These are phyloP conservation scores for Basipetospora chlamydospora DNA, from an alignment of 2,329 filamentous ascomycete genomes.

Conservation along the genomic window DNA sequence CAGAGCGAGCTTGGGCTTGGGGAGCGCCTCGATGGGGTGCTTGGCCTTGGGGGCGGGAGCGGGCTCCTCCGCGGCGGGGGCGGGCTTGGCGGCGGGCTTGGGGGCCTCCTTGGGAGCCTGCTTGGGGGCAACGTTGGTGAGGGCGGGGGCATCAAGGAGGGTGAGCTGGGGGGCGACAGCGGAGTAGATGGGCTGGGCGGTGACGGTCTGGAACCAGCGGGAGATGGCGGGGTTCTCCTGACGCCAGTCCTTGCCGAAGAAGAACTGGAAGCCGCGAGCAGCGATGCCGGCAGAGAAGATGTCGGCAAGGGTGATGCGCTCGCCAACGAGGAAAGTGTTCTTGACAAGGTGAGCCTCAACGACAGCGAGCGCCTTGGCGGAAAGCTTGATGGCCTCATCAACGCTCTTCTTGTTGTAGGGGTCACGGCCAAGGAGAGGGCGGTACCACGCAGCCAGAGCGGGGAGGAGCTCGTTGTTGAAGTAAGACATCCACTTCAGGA, in stretches of 20 bases:
- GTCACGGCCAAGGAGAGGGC: constrained; percentile 65
- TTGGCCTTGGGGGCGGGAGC: constrained; percentile 71
- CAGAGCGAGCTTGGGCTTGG: constrained; percentile 64
- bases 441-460: constrained; percentile 65
- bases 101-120: constrained; percentile 19
- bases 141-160: constrained; percentile 72
- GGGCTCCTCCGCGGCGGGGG: constrained; percentile 24
- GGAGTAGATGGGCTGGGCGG: constrained; percentile 84
- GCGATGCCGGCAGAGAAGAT: constrained; percentile 70
- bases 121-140: constrained; percentile 54
- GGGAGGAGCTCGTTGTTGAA: constrained; percentile 78
- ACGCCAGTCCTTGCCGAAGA: constrained; percentile 88
- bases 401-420: constrained; percentile 97
- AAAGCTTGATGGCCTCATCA: constrained; percentile 60
- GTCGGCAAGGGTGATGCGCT: constrained; percentile 94
- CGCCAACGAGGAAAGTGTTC: constrained; percentile 95
- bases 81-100: constrained; percentile 47
- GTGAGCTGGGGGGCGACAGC: constrained; percentile 61
- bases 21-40: constrained; percentile 82
- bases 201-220: constrained; percentile 89
- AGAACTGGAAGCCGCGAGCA: constrained; percentile 78
- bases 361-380: constrained; percentile 53
- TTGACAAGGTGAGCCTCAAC: constrained; percentile 77
- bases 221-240: constrained; percentile 67
- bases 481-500: constrained; percentile 96